Conservation (phyloP, 441 rosid genomes). For the Omphalea diandra region DNA sequence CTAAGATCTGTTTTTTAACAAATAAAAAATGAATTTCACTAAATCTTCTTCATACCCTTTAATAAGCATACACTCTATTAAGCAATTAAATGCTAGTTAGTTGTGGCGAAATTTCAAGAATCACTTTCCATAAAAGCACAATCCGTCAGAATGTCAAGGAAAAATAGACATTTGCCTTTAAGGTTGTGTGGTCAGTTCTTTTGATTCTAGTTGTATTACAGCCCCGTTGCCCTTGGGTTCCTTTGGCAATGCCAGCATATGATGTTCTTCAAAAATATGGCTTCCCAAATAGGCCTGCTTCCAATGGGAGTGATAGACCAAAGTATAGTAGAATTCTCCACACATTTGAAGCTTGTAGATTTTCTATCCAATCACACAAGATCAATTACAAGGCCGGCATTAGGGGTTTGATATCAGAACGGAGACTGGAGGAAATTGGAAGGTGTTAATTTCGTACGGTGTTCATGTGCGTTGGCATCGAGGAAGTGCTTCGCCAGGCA, state of each 20-base stretch:
- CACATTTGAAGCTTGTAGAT: conserved; percentile 39
- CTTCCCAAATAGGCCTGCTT: conserved; percentile 53
- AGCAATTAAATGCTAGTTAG: no score
- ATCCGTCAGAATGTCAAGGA: no score
- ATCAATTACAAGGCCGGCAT: background rate
- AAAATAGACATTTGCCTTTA: no score
- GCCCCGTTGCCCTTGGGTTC: background rate
- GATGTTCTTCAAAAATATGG: conserved; percentile 41
- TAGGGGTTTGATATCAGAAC: conserved; percentile 26
- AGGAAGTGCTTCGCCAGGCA: conserved; percentile 45
- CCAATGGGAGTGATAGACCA: conserved; percentile 37
- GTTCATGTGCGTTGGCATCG: conserved; percentile 59
- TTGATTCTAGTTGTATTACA: no score
- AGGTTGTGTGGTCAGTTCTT: background rate
- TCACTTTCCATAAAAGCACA: no score
- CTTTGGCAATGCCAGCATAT: conserved; percentile 23
- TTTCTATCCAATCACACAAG: conserved; percentile 35
- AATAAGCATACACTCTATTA: no score
- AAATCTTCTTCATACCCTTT: no score
- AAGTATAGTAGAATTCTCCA: conserved; percentile 41
- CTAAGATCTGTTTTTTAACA: no score
- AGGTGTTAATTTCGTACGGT: conserved; percentile 45
- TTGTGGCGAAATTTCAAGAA: no score
- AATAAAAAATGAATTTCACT: no score
- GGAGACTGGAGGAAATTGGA: conserved; percentile 35